These are phyloP conservation scores for Phytophthora podocarpi DNA, from an alignment of 352 stramenopile genomes.

Conservation along the genomic window DNA sequence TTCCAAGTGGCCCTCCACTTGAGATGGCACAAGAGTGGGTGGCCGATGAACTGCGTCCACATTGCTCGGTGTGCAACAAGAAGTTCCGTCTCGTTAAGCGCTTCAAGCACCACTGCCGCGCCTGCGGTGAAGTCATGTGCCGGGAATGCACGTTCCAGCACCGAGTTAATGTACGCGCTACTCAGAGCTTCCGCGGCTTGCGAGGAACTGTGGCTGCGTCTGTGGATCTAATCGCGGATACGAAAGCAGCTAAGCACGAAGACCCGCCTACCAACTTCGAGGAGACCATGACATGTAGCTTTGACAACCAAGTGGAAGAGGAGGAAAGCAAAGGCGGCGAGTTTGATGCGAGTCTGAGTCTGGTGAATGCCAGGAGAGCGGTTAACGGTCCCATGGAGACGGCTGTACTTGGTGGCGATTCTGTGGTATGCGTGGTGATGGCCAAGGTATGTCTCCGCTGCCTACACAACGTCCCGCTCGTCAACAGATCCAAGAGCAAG, in stretches of 20 bases:
- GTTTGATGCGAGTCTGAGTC: conserved; percentile 29
- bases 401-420: conserved; percentile 26
- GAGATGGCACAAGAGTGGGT: conserved; percentile 72
- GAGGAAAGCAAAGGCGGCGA: conserved; percentile 13
- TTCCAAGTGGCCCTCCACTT: conserved; percentile 39
- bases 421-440: conserved; percentile 47
- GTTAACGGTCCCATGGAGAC: conserved; percentile 28
- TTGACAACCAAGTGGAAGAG: conserved; percentile 32
- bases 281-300: conserved; percentile 37
- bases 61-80: conserved; percentile 64
- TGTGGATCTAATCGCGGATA: conserved; percentile 15
- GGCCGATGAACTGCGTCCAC: conserved; percentile 53
- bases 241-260: conserved; percentile 1
- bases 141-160: conserved; percentile 53
- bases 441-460: conserved; percentile 70
- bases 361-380: conserved; percentile 35
- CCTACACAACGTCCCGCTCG: conserved; percentile 53
- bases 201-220: conserved; percentile 21
- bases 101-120: conserved; percentile 76
- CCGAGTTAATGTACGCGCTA: conserved; percentile 45
- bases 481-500: conserved; percentile 37
- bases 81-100: conserved; percentile 63
- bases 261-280: conserved; percentile 25
- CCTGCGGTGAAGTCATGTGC: conserved; percentile 74
- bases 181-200: conserved; percentile 31